phyloP scores from a whole-genome alignment of 495 filamentous ascomycete species.

The Opeltia flavorubescens region DNA sequence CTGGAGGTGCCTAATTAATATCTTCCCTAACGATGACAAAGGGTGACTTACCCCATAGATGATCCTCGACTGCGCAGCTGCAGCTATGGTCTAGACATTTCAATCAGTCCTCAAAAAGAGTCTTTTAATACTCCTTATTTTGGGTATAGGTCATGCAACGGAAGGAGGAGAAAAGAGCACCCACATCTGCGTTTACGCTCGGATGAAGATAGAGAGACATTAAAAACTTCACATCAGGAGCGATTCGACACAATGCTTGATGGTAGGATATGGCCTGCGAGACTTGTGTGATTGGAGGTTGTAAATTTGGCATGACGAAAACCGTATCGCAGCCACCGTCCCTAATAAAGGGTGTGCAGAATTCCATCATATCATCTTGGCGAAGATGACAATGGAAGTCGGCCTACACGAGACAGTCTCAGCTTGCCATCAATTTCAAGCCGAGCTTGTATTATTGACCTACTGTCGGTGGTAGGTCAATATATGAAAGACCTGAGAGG shows the following conservation, averaged over 20 bases:
- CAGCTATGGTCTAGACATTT: no score
- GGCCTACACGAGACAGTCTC: constrained; percentile 21
- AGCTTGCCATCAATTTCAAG: not conserved
- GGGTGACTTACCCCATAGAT: constrained; percentile 19
- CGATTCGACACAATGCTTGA: constrained; percentile 47
- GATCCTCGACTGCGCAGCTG: constrained; percentile 49
- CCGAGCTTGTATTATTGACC: not conserved
- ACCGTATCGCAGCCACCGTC: constrained; percentile 64
- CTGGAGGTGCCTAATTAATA: constrained; percentile 3
- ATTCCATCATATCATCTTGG: constrained; percentile 65
- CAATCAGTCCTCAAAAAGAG: no score
- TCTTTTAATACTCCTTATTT: no score
- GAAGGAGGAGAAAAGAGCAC: no score
- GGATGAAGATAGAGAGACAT: constrained; percentile 84
- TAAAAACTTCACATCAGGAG: constrained; percentile 61
- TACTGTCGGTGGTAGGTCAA: not conserved
- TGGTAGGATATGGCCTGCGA: constrained; percentile 64
- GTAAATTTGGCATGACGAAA: constrained; percentile 70
- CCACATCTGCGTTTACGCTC: constrained; percentile 59
- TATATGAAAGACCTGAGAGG: not conserved
- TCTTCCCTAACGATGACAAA: not conserved
- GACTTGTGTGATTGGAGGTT: constrained; percentile 64
- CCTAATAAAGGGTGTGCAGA: constrained; percentile 64
- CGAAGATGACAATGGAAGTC: constrained; percentile 62
- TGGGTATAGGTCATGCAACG: no score